Conservation (phyloP, 257 asterid species). For the Petunia secreta region DNA sequence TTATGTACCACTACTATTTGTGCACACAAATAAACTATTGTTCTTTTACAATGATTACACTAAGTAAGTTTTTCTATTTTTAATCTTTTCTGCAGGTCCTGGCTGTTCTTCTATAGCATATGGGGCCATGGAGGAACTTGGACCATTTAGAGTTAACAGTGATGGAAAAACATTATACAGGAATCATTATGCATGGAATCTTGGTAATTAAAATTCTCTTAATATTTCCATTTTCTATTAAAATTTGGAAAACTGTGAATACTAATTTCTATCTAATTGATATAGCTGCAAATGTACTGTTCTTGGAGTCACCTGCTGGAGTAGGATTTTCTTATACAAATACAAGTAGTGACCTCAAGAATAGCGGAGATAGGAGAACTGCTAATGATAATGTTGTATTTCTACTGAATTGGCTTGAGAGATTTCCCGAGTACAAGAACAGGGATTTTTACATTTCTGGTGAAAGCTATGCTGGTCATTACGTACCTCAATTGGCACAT, state of each 20-base stretch:
- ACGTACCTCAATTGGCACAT: slow-evolving; percentile 47
- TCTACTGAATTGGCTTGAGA: slow-evolving; percentile 52
- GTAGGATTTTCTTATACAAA: slow-evolving; percentile 64
- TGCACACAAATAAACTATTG: no score
- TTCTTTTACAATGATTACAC: no score
- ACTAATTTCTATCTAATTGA: neutral
- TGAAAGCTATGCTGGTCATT: slow-evolving; percentile 58
- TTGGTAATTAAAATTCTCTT: slow-evolving; percentile 26
- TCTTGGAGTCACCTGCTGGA: slow-evolving; percentile 57
- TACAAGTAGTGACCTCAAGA: slow-evolving; percentile 35
- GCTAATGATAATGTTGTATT: slow-evolving; percentile 47
- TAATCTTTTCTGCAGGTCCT: slow-evolving; percentile 39
- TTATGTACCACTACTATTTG: no score
- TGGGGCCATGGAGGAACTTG: slow-evolving; percentile 55
- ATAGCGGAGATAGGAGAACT: slow-evolving; percentile 39
- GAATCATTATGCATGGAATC: slow-evolving; percentile 48
- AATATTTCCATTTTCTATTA: neutral
- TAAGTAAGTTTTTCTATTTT: no score
- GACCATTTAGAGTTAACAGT: slow-evolving; percentile 50
- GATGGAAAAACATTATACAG: slow-evolving; percentile 44
- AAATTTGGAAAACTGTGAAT: neutral
- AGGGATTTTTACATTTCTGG: slow-evolving; percentile 47
- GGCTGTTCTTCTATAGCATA: slow-evolving; percentile 55
- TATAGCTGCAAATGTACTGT: slow-evolving; percentile 49
- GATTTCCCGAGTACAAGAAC: slow-evolving; percentile 47